Evolutionary conservation across 345 rosid species (phyloP).

Genomic region (Zanthoxylum bungeanum): DNA sequence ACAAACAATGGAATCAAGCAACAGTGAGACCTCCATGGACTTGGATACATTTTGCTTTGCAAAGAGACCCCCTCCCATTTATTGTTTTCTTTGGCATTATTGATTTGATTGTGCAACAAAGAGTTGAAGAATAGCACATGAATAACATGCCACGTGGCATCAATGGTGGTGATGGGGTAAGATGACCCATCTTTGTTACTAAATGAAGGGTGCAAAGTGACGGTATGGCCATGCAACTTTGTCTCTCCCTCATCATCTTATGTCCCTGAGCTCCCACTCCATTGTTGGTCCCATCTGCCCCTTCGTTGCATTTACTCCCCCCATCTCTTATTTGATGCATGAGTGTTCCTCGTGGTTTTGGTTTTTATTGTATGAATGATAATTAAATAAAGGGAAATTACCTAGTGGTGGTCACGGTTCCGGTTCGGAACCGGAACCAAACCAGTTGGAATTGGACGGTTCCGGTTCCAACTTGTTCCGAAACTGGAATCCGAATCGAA

Average conservation of each 20-base stretch:
- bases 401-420: no score
- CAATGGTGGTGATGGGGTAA: constrained; percentile 16
- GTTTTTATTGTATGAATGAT: not conserved
- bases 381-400: no score
- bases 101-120: not conserved
- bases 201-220: constrained; percentile 21
- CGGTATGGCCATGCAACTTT: constrained; percentile 34
- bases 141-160: constrained; percentile 26
- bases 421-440: no score
- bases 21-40: no score
- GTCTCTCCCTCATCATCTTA: constrained; percentile 20
- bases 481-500: no score
- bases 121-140: constrained; percentile 24
- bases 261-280: constrained; percentile 20
- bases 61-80: not conserved
- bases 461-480: no score
- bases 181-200: constrained; percentile 13
- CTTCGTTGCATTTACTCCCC: not conserved
- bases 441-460: no score
- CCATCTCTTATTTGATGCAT: not conserved
- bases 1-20: no score
- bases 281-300: constrained; percentile 20
- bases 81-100: constrained; percentile 13
- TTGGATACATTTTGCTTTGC: no score
- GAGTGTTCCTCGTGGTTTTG: not conserved